phyloP scores from a whole-genome alignment of 148 eudicot species.

The Nyssa sinensis region DNA sequence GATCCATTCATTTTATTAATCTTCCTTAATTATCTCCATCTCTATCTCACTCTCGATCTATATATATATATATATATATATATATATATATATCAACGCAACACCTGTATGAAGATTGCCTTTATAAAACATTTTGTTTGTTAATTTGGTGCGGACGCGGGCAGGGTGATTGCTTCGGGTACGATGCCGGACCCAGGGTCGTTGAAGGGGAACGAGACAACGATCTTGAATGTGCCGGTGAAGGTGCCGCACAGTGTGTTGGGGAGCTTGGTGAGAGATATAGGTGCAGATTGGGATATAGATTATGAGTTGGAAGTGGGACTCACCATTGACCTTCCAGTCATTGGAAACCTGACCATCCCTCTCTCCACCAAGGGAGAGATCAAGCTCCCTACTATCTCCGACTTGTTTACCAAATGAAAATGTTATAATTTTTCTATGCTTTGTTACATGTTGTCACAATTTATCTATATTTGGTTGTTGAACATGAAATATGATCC shows the following conservation, averaged over 20 bases:
- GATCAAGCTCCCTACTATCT: conserved; percentile 47
- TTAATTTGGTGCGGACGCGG: not conserved
- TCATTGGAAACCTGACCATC: conserved; percentile 44
- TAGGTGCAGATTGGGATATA: conserved; percentile 55
- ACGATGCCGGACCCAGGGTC: conserved; percentile 55
- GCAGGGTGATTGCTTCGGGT: conserved; percentile 48
- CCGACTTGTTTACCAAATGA: conserved; percentile 2
- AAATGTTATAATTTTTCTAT: not conserved
- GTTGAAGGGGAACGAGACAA: conserved; percentile 32
- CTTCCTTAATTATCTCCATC: not conserved
- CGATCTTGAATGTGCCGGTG: conserved; percentile 36
- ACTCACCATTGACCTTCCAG: conserved; percentile 46
- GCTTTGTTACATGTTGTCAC: conserved; percentile 11
- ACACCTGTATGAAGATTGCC: no score
- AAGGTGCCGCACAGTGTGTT: conserved; percentile 43
- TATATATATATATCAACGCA: no score
- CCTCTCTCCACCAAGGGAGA: conserved; percentile 50
- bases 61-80: no score
- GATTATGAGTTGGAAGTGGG: conserved; percentile 48
- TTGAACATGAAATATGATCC: no score
- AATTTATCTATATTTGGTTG: conserved; percentile 38
- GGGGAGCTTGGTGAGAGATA: conserved; percentile 41
- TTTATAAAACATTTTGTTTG: not conserved
- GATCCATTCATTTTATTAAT: not conserved
- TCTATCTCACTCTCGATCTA: not conserved